Evolutionary conservation across 2,329 filamentous ascomycete species (phyloP).

Genomic region (Clathrospora elynae): DNA sequence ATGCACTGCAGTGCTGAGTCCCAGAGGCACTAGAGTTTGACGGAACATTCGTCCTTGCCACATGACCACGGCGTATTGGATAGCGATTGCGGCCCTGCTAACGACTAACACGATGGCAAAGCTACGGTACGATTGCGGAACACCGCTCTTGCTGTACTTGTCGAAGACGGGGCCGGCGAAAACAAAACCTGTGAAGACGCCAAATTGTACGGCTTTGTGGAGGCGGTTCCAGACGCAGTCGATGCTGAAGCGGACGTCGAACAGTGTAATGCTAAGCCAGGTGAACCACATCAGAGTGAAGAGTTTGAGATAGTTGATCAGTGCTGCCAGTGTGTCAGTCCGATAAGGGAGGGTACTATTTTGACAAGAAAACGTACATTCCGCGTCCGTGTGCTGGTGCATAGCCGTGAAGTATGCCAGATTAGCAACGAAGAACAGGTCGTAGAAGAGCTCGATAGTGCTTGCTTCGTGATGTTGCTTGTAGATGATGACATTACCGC

Average conservation of each 20-base stretch:
- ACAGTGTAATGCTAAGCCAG: slow-evolving; percentile 67
- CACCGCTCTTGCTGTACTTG: slow-evolving; percentile 25
- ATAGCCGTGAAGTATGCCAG: slow-evolving; percentile 65
- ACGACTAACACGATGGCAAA: slow-evolving; percentile 29
- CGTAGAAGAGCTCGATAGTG: slow-evolving; percentile 63
- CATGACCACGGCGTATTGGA: slow-evolving; percentile 32
- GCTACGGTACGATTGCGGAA: slow-evolving; percentile 19
- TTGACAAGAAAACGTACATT: slow-evolving; percentile 15
- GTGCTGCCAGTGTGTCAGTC: slow-evolving; percentile 16
- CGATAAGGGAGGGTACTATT: not conserved
- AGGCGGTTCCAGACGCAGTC: slow-evolving; percentile 67
- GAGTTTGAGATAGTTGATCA: slow-evolving; percentile 57
- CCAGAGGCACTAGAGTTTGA: slow-evolving; percentile 27
- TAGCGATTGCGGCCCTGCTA: slow-evolving; percentile 21
- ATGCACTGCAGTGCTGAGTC: slow-evolving; percentile 24
- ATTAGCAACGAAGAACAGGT: slow-evolving; percentile 68
- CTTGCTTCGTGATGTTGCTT: slow-evolving; percentile 53
- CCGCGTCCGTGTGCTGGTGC: slow-evolving; percentile 60
- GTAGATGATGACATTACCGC: slow-evolving; percentile 32
- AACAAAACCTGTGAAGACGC: slow-evolving; percentile 68
- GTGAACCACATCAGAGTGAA: slow-evolving; percentile 68
- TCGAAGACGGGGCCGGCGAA: slow-evolving; percentile 57
- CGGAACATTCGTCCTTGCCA: slow-evolving; percentile 28
- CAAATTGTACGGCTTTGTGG: slow-evolving; percentile 65
- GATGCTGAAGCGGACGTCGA: slow-evolving; percentile 68